Percentiles rank a stretch among this genome's conserved stretches.
Evolutionary conservation across 2,329 filamentous ascomycete genomes (phyloP).

Genomic region (Fusarium sp.): DNA sequence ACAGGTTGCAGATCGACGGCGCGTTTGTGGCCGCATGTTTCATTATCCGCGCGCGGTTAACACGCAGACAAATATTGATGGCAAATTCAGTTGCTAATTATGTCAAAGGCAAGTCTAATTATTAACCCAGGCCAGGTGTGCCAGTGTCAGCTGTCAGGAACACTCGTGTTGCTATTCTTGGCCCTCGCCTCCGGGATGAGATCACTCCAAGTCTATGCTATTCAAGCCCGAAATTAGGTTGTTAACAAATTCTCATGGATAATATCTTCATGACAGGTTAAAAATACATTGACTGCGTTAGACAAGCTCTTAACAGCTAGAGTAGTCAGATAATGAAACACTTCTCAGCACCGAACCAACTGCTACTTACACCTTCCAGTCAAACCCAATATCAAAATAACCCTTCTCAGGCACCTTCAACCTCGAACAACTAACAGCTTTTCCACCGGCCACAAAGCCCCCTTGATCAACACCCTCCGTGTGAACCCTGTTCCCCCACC

Average conservation of each 20-base stretch:
- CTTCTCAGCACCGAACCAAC: background rate
- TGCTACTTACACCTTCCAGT: slow-evolving; percentile 23
- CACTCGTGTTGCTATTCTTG: slow-evolving; percentile 9
- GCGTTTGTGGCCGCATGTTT: slow-evolving; percentile 6
- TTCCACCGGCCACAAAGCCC: slow-evolving; percentile 18
- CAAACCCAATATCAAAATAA: slow-evolving; percentile 27
- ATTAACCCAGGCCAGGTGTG: background rate
- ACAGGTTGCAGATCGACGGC: background rate
- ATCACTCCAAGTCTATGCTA: background rate
- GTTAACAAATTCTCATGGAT: background rate
- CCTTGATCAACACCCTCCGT: slow-evolving; percentile 37
- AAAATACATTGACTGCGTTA: background rate
- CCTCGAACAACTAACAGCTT: slow-evolving; percentile 29
- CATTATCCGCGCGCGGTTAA: slow-evolving; percentile 16
- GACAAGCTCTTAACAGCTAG: background rate
- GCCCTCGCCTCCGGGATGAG: background rate
- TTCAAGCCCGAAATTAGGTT: background rate
- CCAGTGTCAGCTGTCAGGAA: background rate
- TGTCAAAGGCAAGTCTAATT: background rate
- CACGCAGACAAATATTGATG: background rate
- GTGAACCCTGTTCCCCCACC: slow-evolving; percentile 38
- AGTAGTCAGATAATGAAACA: background rate
- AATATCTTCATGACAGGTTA: background rate
- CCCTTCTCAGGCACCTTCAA: slow-evolving; percentile 32
- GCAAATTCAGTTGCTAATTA: background rate